phyloP scores from a whole-genome alignment of 495 filamentous ascomycete species.

The Podospora sp. region DNA sequence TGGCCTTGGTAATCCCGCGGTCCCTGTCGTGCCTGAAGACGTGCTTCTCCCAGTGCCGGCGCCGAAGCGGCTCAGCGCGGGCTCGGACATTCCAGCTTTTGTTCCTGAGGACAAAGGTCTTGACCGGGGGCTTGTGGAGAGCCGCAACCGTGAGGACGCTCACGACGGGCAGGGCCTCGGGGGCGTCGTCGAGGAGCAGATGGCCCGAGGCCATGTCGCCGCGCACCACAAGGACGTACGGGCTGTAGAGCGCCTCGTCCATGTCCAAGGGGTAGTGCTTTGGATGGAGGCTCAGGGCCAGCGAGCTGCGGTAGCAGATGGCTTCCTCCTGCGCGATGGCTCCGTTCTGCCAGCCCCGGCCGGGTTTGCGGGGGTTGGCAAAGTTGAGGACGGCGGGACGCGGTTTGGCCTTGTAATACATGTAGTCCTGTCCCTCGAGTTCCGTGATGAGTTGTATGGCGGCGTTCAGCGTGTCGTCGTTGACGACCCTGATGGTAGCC shows the following conservation, averaged over 20 bases:
- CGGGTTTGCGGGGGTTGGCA: constrained; percentile 14
- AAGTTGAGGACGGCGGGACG: constrained; percentile 17
- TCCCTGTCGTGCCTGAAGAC: constrained; percentile 39
- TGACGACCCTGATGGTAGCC: constrained; percentile 17
- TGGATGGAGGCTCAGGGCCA: constrained; percentile 11
- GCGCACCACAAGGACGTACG: constrained; percentile 11
- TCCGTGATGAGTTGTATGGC: constrained; percentile 12
- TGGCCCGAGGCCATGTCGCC: constrained; percentile 4
- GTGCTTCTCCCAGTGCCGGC: constrained; percentile 1
- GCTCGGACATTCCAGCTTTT: not conserved
- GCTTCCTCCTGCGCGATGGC: constrained; percentile 22
- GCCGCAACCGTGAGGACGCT: constrained; percentile 15
- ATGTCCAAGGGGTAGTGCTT: not conserved
- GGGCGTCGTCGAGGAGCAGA: not conserved
- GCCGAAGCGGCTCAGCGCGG: too few species aligned
- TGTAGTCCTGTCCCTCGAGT: not conserved
- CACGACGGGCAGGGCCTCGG: not conserved
- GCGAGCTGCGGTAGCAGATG: constrained; percentile 20
- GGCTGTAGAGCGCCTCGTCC: constrained; percentile 15
- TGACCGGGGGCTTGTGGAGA: constrained; percentile 1
- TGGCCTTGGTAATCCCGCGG: constrained; percentile 52
- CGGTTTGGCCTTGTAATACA: not conserved
- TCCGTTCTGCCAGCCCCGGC: constrained; percentile 22
- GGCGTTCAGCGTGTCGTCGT: constrained; percentile 22
- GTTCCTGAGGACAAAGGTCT: not conserved